Percentiles rank a stretch among this genome's conserved stretches.
Conservation (phyloP, 345 rosid species). For the Eucalyptus curtisii region DNA sequence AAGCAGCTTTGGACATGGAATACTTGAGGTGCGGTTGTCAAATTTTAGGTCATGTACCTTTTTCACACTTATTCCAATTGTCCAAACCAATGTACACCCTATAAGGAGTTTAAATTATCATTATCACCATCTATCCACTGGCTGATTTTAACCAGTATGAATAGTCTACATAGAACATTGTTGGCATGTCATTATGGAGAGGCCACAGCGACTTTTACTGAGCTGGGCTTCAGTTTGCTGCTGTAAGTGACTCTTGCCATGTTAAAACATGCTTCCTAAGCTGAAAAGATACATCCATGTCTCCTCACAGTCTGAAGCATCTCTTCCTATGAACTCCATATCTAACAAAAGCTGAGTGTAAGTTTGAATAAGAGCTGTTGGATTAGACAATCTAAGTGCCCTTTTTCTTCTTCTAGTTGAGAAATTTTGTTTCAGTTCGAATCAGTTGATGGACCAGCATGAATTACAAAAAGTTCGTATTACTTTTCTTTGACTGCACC, state of each 20-base stretch:
- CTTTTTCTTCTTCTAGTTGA: not conserved
- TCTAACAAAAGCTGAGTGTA: not conserved
- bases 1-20: conserved; percentile 92
- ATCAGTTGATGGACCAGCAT: not conserved
- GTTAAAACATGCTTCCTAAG: not conserved
- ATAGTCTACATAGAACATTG: not conserved
- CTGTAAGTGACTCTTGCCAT: not conserved
- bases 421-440: not conserved
- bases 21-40: conserved; percentile 45
- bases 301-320: not conserved
- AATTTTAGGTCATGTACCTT: not conserved
- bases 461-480: not conserved
- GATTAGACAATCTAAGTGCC: not conserved
- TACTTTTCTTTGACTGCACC: not conserved
- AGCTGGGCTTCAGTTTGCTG: not conserved
- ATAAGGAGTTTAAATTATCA: not conserved
- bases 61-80: not conserved
- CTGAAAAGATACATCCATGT: not conserved
- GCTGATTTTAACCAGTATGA: not conserved
- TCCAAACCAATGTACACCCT: not conserved
- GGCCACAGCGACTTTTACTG: not conserved
- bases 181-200: not conserved
- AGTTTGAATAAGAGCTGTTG: not conserved
- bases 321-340: not conserved
- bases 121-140: not conserved